These are phyloP conservation scores for Xylariaceae sp. DNA, from an alignment of 2,329 filamentous ascomycete genomes.

Conservation along the genomic window DNA sequence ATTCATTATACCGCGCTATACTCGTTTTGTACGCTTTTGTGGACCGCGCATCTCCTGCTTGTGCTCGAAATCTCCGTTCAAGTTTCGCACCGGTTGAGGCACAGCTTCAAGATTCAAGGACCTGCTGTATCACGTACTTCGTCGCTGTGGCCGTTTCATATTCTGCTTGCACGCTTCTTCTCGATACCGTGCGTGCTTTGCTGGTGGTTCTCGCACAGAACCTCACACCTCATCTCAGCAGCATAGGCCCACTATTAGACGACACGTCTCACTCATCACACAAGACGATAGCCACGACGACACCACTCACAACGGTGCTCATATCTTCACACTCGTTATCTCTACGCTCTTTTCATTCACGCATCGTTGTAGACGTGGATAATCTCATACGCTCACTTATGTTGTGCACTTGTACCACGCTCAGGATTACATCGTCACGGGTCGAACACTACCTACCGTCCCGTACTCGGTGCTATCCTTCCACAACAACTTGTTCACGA, in stretches of 20 bases:
- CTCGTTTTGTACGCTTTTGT: neutral
- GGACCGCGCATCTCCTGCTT: neutral
- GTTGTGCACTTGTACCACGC: neutral
- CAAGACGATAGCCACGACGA: neutral
- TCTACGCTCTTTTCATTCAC: neutral
- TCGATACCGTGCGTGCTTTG: neutral
- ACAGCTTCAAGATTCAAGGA: neutral
- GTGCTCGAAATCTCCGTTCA: neutral
- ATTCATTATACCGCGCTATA: neutral
- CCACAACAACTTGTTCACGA: neutral
- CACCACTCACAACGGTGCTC: neutral
- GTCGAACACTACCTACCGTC: neutral
- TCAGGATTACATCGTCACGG: neutral
- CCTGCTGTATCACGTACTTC: neutral
- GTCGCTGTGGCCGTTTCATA: neutral
- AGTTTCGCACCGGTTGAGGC: neutral
- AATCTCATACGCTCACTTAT: neutral
- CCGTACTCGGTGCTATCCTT: neutral
- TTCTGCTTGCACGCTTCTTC: neutral
- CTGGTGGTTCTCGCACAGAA: neutral
- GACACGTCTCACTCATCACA: neutral
- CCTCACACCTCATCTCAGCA: neutral
- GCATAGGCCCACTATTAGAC: neutral
- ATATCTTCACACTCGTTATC: neutral
- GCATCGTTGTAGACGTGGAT: neutral